Evolutionary conservation across 2,329 filamentous ascomycete genomes (phyloP).

Genomic region (Colletotrichum karsti): DNA sequence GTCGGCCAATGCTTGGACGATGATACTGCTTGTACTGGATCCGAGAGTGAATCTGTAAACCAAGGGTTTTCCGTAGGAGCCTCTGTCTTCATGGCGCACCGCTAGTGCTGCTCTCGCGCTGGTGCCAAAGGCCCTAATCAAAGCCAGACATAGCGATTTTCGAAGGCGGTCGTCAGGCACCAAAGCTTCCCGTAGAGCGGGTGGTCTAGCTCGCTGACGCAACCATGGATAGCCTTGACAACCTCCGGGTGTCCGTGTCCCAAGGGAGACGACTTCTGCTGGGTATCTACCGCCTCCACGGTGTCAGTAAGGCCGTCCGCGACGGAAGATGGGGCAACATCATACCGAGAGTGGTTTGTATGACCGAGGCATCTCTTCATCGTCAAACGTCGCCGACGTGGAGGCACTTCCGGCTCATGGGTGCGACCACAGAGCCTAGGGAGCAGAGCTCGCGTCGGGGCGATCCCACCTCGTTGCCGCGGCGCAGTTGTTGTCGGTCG

Average conservation of each 20-base stretch:
- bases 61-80: slow-evolving; percentile 61
- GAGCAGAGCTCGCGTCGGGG: slow-evolving; percentile 2
- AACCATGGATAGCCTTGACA: slow-evolving; percentile 57
- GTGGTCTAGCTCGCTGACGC: slow-evolving; percentile 63
- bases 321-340: not conserved
- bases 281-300: slow-evolving; percentile 62
- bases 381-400: too few species aligned
- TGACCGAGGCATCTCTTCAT: too few species aligned
- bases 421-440: too few species aligned
- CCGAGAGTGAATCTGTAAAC: too few species aligned
- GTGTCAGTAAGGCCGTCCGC: not conserved
- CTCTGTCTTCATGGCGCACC: too few species aligned
- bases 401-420: too few species aligned
- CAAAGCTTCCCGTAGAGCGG: slow-evolving; percentile 67
- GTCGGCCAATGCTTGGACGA: too few species aligned
- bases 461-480: not conserved
- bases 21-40: too few species aligned
- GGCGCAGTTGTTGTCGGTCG: not conserved
- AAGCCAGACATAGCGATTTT: too few species aligned
- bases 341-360: slow-evolving; percentile 47
- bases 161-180: too few species aligned
- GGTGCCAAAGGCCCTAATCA: too few species aligned
- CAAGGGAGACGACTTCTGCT: slow-evolving; percentile 69
- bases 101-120: too few species aligned
- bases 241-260: slow-evolving; percentile 68